Conservation (phyloP, 2,329 filamentous ascomycete species). For the Bretziella fagacearum region DNA sequence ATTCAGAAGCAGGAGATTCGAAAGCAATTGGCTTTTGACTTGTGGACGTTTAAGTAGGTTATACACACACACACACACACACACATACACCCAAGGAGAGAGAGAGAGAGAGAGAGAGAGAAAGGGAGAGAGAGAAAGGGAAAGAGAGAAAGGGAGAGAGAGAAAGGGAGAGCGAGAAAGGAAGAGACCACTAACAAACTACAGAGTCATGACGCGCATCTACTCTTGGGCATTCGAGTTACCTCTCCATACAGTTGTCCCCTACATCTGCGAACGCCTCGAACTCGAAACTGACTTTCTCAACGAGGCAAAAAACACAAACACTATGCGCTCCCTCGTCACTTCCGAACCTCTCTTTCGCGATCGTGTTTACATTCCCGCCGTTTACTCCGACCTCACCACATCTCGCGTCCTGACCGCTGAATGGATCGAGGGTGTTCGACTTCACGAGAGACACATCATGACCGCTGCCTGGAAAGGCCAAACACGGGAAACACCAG, state of each 20-base stretch:
- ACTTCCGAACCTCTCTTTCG: constrained; percentile 57
- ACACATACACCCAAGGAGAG: no score
- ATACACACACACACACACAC: no score
- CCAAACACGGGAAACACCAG: constrained; percentile 58
- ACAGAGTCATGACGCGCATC: constrained; percentile 57
- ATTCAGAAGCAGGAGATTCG: constrained; percentile 91
- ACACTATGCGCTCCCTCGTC: constrained; percentile 65
- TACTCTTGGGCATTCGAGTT: constrained; percentile 84
- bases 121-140: no score
- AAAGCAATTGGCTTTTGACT: constrained; percentile 80
- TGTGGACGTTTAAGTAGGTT: constrained; percentile 74
- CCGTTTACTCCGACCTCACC: constrained; percentile 66
- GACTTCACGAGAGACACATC: constrained; percentile 78
- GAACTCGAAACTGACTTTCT: constrained; percentile 87
- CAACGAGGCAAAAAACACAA: constrained; percentile 78
- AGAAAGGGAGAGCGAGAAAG: no score
- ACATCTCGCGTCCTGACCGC: constrained; percentile 77
- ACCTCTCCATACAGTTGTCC: constrained; percentile 79
- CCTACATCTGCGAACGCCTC: constrained; percentile 83
- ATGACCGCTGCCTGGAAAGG: constrained; percentile 66
- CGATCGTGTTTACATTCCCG: constrained; percentile 73
- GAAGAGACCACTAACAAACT: neutral
- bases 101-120: no score
- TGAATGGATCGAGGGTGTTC: constrained; percentile 92
- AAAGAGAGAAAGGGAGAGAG: no score